These are phyloP conservation scores for Colletotrichum sp. DNA, from an alignment of 2,329 filamentous ascomycete genomes.

Conservation along the genomic window DNA sequence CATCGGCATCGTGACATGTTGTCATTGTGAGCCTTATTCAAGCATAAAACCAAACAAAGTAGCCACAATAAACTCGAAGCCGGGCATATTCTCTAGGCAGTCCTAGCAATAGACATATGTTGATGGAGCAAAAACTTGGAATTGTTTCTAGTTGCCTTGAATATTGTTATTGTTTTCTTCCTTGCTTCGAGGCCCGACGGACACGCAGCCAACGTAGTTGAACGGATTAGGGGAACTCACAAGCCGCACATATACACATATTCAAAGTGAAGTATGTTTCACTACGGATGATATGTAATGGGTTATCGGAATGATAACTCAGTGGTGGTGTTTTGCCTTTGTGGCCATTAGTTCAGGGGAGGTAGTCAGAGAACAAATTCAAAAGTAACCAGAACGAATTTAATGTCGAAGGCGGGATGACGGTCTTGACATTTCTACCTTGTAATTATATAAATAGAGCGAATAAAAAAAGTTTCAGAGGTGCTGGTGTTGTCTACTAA, in stretches of 20 bases:
- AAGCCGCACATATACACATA: not conserved
- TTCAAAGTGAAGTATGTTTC: accelerated
- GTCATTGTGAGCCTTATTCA: not conserved
- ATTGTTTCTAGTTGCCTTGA: not conserved
- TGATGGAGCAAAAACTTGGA: not conserved
- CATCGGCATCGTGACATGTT: accelerated
- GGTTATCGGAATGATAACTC: not conserved
- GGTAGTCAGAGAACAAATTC: not conserved
- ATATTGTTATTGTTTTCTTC: not conserved
- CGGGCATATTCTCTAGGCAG: not conserved
- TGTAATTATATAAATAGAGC: accelerated
- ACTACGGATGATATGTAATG: accelerated
- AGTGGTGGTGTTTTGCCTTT: not conserved
- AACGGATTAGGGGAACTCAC: not conserved
- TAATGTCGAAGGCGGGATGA: not conserved
- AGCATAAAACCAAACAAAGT: not conserved
- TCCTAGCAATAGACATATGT: not conserved
- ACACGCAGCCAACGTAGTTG: not conserved
- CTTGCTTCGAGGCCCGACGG: not conserved
- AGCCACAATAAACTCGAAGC: not conserved
- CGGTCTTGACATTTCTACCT: accelerated
- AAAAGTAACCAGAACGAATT: not conserved
- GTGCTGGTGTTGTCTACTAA: accelerated
- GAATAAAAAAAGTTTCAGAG: accelerated
- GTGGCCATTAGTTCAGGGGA: not conserved